phyloP scores from a whole-genome alignment of 1,139 yeast species.

The Zygosaccharomyces sapae region DNA sequence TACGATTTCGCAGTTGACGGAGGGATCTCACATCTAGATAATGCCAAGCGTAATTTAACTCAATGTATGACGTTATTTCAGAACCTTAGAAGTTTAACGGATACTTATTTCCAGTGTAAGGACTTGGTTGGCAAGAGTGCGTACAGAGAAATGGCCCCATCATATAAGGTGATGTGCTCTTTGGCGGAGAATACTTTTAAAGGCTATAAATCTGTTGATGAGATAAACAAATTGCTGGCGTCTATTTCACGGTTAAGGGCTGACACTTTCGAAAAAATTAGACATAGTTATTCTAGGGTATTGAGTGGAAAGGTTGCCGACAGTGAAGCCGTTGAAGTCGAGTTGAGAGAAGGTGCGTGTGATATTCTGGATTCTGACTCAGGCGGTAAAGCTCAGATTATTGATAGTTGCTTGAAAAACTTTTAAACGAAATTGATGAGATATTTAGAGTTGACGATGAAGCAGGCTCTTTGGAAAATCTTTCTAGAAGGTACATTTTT shows the following conservation, averaged over 20 bases:
- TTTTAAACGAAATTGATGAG: conserved; percentile 66
- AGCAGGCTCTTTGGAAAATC: conserved; percentile 89
- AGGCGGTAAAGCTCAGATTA: conserved; percentile 56
- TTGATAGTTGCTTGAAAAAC: conserved; percentile 72
- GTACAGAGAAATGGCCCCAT: conserved; percentile 63
- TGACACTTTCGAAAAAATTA: conserved; percentile 66
- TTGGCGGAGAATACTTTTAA: conserved; percentile 65
- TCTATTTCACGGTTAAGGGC: conserved; percentile 61
- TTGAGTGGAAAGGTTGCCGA: conserved; percentile 35
- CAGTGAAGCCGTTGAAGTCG: conserved; percentile 25
- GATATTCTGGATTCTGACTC: conserved; percentile 60
- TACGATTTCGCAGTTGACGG: conserved; percentile 66
- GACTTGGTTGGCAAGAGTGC: conserved; percentile 45
- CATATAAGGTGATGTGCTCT: conserved; percentile 75
- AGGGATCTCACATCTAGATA: conserved; percentile 70
- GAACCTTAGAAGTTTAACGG: conserved; percentile 78
- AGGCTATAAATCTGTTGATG: conserved; percentile 78
- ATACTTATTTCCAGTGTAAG: conserved; percentile 67
- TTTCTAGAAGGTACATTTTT: conserved; percentile 77
- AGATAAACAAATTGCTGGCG: conserved; percentile 66
- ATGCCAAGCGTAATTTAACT: conserved; percentile 76
- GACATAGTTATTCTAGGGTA: conserved; percentile 61
- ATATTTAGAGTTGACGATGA: conserved; percentile 80
- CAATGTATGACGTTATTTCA: conserved; percentile 84
- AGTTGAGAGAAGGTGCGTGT: conserved; percentile 51